Percentiles rank a stretch among this genome's conserved stretches.
Evolutionary conservation across 768 basidiomycete species (phyloP).

Genomic region (Rhizopogon rudus): DNA sequence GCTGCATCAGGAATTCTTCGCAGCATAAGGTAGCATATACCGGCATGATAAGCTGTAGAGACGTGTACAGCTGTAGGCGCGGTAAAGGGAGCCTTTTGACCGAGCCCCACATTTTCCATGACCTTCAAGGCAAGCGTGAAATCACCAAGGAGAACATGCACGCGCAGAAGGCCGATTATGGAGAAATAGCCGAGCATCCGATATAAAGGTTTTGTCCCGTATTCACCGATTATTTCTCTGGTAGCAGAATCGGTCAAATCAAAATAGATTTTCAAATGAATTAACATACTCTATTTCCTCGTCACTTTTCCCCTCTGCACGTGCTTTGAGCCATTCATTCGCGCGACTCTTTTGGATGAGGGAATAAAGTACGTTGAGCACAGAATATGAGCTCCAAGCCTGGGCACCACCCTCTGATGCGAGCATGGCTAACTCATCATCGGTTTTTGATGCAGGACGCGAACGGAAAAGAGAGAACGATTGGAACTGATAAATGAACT

Average conservation of each 20-base stretch:
- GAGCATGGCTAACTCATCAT: constrained; percentile 83
- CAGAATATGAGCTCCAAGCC: constrained; percentile 98
- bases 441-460: constrained; percentile 78
- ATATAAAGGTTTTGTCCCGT: constrained; percentile 85
- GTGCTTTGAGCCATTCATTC: constrained; percentile 87
- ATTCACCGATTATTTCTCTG: constrained; percentile 87
- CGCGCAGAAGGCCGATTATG: constrained; percentile 89
- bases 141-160: constrained; percentile 94
- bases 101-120: constrained; percentile 91
- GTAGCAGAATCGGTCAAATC: constrained; percentile 2
- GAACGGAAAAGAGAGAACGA: constrained; percentile 92
- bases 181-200: constrained; percentile 97
- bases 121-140: constrained; percentile 93
- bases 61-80: constrained; percentile 97
- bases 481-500: constrained; percentile 98
- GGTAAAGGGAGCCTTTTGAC: constrained; percentile 90
- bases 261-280: constrained; percentile 9
- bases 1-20: constrained; percentile 94
- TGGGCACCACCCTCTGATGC: constrained; percentile 69
- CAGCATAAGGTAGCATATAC: constrained; percentile 95
- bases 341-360: constrained; percentile 96
- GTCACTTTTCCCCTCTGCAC: constrained; percentile 69
- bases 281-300: constrained; percentile 76
- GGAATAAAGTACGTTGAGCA: constrained; percentile 96
- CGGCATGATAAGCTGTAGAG: constrained; percentile 91